These are phyloP conservation scores for Nyssa sinensis DNA, from an alignment of 148 eudicot species.

Conservation along the genomic window DNA sequence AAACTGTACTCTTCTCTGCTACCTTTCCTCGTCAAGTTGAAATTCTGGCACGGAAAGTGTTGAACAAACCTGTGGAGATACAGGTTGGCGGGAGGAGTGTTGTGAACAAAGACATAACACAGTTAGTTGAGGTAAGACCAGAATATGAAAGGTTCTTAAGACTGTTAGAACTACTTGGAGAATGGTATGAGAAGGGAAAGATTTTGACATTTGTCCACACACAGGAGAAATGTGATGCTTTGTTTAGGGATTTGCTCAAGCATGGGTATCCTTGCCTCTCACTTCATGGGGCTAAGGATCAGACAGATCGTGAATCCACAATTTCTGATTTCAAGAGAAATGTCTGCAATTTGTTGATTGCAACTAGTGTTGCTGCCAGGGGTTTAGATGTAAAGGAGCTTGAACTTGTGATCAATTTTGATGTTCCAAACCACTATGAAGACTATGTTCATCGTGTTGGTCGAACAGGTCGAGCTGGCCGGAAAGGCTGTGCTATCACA, in stretches of 20 bases:
- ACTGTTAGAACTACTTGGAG: conserved; percentile 73
- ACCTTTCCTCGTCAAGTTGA: conserved; percentile 90
- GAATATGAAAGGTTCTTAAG: conserved; percentile 71
- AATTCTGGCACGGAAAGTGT: conserved; percentile 67
- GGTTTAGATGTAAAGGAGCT: conserved; percentile 89
- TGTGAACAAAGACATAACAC: conserved; percentile 81
- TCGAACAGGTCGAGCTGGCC: conserved; percentile 80
- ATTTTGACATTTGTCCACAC: conserved; percentile 69
- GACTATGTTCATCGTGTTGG: conserved; percentile 90
- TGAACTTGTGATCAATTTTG: conserved; percentile 70
- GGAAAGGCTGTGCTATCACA: conserved; percentile 73
- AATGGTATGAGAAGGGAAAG: conserved; percentile 88
- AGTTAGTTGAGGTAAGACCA: conserved; percentile 76
- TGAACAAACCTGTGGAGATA: conserved; percentile 71
- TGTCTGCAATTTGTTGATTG: conserved; percentile 73
- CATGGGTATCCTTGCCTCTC: conserved; percentile 83
- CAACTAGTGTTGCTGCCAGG: conserved; percentile 81
- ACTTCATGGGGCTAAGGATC: conserved; percentile 84
- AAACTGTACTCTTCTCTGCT: conserved; percentile 84
- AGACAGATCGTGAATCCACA: conserved; percentile 83
- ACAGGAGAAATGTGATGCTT: conserved; percentile 73
- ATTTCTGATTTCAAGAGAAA: conserved; percentile 74
- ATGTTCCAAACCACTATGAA: conserved; percentile 81
- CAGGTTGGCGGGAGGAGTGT: conserved; percentile 92
- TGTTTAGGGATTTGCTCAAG: conserved; percentile 63